Conservation (phyloP, 2,329 filamentous ascomycete species). For the Alternaria gansuensis region DNA sequence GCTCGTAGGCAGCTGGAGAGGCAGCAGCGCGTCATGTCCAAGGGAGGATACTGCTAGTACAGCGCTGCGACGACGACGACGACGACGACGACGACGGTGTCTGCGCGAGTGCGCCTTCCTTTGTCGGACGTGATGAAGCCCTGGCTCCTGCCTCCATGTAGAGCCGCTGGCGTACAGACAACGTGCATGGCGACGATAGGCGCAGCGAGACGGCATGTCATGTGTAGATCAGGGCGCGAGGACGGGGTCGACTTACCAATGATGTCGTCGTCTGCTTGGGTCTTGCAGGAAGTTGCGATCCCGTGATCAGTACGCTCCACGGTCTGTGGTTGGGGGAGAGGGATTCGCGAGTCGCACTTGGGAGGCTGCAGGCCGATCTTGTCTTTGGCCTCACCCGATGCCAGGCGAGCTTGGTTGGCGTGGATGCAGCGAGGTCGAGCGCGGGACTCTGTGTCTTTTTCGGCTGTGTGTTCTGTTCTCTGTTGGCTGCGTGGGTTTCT, state of each 20-base stretch:
- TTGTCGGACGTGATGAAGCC: not conserved
- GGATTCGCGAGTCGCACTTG: conserved; percentile 19
- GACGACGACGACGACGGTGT: not conserved
- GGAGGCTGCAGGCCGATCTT: conserved; percentile 25
- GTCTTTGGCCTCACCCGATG: conserved; percentile 18
- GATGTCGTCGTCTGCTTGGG: conserved; percentile 19
- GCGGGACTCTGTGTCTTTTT: conserved; percentile 20
- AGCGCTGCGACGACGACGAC: not conserved
- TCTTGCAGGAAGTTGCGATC: conserved; percentile 46
- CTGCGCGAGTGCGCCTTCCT: not conserved
- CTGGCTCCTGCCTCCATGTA: not conserved
- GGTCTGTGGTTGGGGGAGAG: conserved; percentile 19
- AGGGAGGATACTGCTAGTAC: not conserved
- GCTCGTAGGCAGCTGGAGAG: not conserved
- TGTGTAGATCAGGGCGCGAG: conserved; percentile 20
- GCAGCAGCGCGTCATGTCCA: conserved; percentile 1
- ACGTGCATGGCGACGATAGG: not conserved
- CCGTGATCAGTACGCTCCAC: conserved; percentile 44
- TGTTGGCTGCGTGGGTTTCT: not conserved
- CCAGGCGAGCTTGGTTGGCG: not conserved
- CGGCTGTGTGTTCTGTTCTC: not conserved
- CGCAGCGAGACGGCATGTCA: conserved; percentile 4
- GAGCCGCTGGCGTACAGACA: not conserved
- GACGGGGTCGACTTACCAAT: conserved; percentile 46
- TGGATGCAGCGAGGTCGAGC: not conserved